Percentiles rank a stretch among this genome's conserved stretches.
phyloP scores from a whole-genome alignment of 305 asterid genomes.

The Stenogyne calaminthoides region DNA sequence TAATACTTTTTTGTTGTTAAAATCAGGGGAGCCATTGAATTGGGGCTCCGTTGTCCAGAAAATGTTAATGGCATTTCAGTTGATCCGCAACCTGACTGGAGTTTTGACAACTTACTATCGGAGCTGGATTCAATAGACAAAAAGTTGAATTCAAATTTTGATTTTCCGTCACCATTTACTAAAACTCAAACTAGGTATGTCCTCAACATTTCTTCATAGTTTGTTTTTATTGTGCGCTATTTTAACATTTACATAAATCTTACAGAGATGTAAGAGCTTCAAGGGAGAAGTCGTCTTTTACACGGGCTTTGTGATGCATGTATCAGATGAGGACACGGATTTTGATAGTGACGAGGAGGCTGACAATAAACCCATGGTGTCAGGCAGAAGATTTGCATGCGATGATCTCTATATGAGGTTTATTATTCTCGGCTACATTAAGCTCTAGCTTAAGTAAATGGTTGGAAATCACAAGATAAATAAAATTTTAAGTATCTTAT shows the following conservation, averaged over 20 bases:
- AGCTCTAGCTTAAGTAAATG: background rate
- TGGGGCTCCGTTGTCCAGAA: constrained; percentile 54
- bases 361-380: constrained; percentile 30
- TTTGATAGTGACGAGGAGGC: constrained; percentile 48
- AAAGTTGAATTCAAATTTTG: constrained; percentile 38
- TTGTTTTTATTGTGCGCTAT: constrained; percentile 1
- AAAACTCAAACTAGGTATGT: constrained; percentile 55
- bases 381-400: constrained; percentile 57
- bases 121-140: constrained; percentile 67
- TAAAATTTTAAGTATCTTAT: background rate
- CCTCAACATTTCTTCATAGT: constrained; percentile 5
- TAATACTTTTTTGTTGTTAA: constrained; percentile 22
- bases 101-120: constrained; percentile 52
- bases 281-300: constrained; percentile 29
- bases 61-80: constrained; percentile 57
- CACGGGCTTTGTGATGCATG: constrained; percentile 60
- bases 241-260: constrained; percentile 22
- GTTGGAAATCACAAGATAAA: background rate
- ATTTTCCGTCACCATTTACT: constrained; percentile 45
- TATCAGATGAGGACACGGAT: constrained; percentile 52
- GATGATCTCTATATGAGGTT: constrained; percentile 69
- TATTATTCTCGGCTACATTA: constrained; percentile 9
- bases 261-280: constrained; percentile 50
- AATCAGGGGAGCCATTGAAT: constrained; percentile 54
- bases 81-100: constrained; percentile 93